These are phyloP conservation scores for Dujonia santamariae DNA, from an alignment of 1,139 yeast species.

Conservation along the genomic window DNA sequence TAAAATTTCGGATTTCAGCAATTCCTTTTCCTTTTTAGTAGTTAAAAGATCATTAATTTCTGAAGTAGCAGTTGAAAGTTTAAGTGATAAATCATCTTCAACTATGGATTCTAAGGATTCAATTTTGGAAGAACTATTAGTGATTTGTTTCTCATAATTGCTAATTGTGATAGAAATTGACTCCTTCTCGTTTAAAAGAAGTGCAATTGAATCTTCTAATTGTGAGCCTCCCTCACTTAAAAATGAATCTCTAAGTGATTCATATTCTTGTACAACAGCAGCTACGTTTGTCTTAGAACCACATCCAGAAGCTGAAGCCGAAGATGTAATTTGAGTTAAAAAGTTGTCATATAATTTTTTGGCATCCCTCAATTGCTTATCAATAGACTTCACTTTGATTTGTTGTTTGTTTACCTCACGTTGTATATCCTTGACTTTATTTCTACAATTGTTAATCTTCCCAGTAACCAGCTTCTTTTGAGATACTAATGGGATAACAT, in stretches of 20 bases:
- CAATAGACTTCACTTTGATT: conserved; percentile 35
- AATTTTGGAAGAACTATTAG: conserved; percentile 38
- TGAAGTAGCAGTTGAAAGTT: conserved; percentile 30
- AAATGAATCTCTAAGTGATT: conserved; percentile 54
- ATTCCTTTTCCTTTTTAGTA: conserved; percentile 30
- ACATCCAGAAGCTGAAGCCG: conserved; percentile 1
- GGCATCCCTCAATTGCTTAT: conserved; percentile 48
- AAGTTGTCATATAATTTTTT: conserved; percentile 39
- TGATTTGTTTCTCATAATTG: conserved; percentile 42
- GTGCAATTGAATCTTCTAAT: conserved; percentile 48
- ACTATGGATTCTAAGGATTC: conserved; percentile 29
- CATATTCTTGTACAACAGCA: conserved; percentile 56
- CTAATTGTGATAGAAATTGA: conserved; percentile 38
- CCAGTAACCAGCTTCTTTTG: conserved; percentile 46
- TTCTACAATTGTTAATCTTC: conserved; percentile 47
- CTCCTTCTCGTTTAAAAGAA: conserved; percentile 44
- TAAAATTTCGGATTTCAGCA: conserved; percentile 41
- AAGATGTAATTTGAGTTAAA: conserved; percentile 29
- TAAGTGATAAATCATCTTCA: conserved; percentile 29
- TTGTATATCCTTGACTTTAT: conserved; percentile 51
- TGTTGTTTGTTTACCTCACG: conserved; percentile 55
- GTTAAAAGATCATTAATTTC: conserved; percentile 33
- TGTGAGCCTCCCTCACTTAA: conserved; percentile 57
- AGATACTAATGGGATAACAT: conserved; percentile 56
- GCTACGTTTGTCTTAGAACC: conserved; percentile 26